These are phyloP conservation scores for Pelargonium myrrhifolium DNA, from an alignment of 441 rosid genomes.

Conservation along the genomic window DNA sequence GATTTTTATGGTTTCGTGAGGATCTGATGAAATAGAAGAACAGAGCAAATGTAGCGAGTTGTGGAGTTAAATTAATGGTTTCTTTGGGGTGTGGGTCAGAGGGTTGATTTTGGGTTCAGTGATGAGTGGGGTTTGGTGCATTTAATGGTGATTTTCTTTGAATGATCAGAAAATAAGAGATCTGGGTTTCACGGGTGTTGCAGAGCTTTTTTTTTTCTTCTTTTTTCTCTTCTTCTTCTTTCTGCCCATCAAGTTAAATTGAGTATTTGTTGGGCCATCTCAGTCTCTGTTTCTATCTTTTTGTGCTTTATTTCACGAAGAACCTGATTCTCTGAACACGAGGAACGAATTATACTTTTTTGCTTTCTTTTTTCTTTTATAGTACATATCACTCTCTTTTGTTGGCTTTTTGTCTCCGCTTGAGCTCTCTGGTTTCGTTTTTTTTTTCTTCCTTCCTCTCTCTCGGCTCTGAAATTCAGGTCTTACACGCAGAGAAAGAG, in stretches of 20 bases:
- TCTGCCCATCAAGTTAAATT: background rate
- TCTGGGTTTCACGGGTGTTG: conserved; percentile 3
- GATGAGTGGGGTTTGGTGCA: background rate
- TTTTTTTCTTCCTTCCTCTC: conserved; percentile 7
- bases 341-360: conserved; percentile 43
- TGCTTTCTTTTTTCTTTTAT: conserved; percentile 9
- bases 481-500: conserved; percentile 16
- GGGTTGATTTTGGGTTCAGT: background rate
- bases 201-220: conserved; percentile 10
- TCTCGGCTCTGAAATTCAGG: conserved; percentile 1
- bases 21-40: background rate
- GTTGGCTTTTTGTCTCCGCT: conserved; percentile 17
- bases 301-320: conserved; percentile 32
- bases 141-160: conserved; percentile 4
- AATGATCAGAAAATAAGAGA: background rate
- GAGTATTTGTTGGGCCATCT: background rate
- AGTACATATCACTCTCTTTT: conserved; percentile 3
- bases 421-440: background rate
- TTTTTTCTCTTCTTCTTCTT: background rate
- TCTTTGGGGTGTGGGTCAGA: background rate
- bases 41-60: background rate
- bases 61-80: background rate
- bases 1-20: background rate
- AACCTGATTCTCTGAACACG: conserved; percentile 55
- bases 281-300: conserved; percentile 6